phyloP scores from a whole-genome alignment of 495 filamentous ascomycete genomes.

The Aspergillus baeticus region DNA sequence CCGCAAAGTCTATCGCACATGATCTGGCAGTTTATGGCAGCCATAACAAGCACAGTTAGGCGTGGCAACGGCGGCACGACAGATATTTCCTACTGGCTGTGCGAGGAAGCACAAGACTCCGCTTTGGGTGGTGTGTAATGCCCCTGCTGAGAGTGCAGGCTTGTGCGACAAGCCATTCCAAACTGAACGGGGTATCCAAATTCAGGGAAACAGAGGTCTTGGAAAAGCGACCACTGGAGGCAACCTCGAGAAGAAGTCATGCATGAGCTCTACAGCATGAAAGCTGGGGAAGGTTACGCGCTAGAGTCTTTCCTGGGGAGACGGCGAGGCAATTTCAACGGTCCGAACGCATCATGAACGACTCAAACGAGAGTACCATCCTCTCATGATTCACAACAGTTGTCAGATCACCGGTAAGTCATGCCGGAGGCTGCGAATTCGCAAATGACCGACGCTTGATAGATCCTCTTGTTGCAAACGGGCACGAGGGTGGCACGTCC shows the following conservation, averaged over 20 bases:
- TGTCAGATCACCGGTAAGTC: background rate
- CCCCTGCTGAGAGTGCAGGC: background rate
- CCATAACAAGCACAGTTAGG: background rate
- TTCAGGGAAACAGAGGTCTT: background rate
- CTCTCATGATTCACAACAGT: background rate
- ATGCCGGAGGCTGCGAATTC: no score
- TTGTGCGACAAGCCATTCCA: background rate
- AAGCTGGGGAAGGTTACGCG: background rate
- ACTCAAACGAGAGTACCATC: background rate
- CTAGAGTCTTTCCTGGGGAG: background rate
- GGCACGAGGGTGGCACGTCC: no score
- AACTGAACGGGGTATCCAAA: background rate
- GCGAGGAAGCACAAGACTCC: background rate
- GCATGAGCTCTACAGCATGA: background rate
- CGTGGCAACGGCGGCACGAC: background rate
- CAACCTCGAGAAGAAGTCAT: background rate
- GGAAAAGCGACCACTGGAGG: background rate
- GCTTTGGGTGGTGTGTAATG: background rate
- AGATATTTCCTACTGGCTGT: background rate
- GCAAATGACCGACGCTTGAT: no score
- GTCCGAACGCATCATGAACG: background rate
- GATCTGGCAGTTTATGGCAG: background rate
- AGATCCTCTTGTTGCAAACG: no score
- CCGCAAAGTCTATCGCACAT: background rate
- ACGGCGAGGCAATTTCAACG: background rate